phyloP scores from a whole-genome alignment of 2,329 filamentous ascomycete species.

The Drechslerella dactyloides region DNA sequence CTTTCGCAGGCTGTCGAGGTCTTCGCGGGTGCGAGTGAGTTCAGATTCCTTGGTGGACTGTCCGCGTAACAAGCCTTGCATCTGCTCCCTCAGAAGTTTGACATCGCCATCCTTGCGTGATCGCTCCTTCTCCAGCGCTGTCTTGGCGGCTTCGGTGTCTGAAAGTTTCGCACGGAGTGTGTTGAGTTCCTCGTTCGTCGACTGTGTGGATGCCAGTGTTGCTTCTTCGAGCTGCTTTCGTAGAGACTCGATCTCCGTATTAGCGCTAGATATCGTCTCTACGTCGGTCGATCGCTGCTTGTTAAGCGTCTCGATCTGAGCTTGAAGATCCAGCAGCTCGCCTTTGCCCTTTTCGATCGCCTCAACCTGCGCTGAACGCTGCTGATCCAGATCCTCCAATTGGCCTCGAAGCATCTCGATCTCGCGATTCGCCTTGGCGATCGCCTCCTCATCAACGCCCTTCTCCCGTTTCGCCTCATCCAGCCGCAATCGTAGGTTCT shows the following conservation, averaged over 20 bases:
- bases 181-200: constrained; percentile 12
- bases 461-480: constrained; percentile 41
- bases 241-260: constrained; percentile 29
- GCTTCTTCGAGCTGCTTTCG: constrained; percentile 21
- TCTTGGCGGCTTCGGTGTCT: constrained; percentile 25
- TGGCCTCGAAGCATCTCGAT: constrained; percentile 14
- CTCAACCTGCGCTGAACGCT: constrained; percentile 3
- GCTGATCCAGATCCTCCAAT: background rate
- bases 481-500: constrained; percentile 31
- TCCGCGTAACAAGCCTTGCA: constrained; percentile 21
- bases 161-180: constrained; percentile 16
- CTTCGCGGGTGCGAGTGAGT: constrained; percentile 24
- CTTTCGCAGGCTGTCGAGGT: constrained; percentile 29
- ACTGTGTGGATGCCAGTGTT: constrained; percentile 1
- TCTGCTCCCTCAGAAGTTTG: constrained; percentile 30
- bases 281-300: constrained; percentile 15
- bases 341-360: constrained; percentile 14
- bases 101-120: constrained; percentile 34
- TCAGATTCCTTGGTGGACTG: constrained; percentile 26
- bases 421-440: constrained; percentile 21
- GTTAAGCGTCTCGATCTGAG: constrained; percentile 4
- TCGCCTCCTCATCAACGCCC: constrained; percentile 12
- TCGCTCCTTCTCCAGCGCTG: constrained; percentile 26
- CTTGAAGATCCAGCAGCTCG: constrained; percentile 17
- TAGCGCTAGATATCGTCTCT: constrained; percentile 21